These are phyloP conservation scores for Carex parvula DNA, from an alignment of 176 grass and related monocot genomes.

Conservation along the genomic window DNA sequence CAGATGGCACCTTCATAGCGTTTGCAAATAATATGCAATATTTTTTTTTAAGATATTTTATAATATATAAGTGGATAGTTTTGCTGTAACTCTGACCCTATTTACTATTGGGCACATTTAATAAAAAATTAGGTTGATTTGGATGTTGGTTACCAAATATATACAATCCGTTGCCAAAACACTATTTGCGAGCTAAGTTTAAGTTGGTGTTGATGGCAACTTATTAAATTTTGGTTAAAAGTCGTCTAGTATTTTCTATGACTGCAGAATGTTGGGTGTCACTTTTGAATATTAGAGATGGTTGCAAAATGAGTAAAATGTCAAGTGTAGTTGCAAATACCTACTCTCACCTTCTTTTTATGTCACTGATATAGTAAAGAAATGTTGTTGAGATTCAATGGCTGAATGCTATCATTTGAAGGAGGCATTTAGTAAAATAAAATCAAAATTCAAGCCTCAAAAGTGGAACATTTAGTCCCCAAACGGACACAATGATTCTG, in stretches of 20 bases:
- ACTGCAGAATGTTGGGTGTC: neutral
- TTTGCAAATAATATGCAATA: conserved; percentile 20
- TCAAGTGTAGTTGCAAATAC: neutral
- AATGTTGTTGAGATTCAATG: conserved; percentile 1
- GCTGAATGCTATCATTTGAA: neutral
- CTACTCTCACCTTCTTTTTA: neutral
- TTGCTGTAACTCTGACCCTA: neutral
- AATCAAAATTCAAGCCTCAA: neutral
- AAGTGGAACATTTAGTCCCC: neutral
- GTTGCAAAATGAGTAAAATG: conserved; percentile 1
- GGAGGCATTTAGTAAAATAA: neutral
- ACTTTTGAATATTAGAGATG: neutral
- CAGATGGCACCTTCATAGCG: conserved; percentile 16
- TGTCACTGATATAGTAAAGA: neutral
- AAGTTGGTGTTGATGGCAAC: neutral
- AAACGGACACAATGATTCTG: neutral
- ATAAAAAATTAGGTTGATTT: neutral
- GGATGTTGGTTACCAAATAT: neutral
- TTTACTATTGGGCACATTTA: neutral
- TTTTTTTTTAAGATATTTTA: conserved; percentile 13
- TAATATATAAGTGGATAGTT: neutral
- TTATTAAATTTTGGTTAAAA: neutral
- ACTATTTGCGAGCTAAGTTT: neutral
- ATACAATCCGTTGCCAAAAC: neutral
- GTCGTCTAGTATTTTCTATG: neutral